A percentile compares a stretch with the other conserved stretches of the same genome.
Evolutionary conservation across 208 protist species (phyloP).

Genomic region (Trypanosoma vivax): DNA sequence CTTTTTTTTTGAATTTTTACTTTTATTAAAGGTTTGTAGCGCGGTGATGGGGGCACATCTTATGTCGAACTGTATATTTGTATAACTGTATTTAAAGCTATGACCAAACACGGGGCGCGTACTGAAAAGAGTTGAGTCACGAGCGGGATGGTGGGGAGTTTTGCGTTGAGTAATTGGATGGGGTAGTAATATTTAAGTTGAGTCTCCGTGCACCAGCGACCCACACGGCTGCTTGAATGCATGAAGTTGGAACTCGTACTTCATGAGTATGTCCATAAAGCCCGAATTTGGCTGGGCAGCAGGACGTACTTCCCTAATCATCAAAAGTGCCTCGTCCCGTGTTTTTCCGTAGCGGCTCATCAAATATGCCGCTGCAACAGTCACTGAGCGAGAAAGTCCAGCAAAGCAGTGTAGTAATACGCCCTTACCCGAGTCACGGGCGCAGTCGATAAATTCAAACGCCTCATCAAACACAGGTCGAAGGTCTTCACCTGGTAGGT

Average conservation of each 20-base stretch:
- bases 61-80: too few relatives aligned
- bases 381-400: conserved; percentile 83
- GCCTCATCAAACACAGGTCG: conserved; percentile 51
- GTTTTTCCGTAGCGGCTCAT: conserved; percentile 65
- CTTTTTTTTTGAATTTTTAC: too few relatives aligned
- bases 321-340: conserved; percentile 49
- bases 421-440: conserved; percentile 38
- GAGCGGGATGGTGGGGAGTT: too few relatives aligned
- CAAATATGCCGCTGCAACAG: conserved; percentile 76
- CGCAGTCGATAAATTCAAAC: conserved; percentile 78
- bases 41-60: too few relatives aligned
- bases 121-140: too few relatives aligned
- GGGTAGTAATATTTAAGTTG: too few relatives aligned
- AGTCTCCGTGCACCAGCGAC: too few relatives aligned
- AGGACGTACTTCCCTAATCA: conserved; percentile 59
- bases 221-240: background rate
- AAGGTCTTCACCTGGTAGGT: conserved; percentile 71
- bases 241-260: conserved; percentile 28
- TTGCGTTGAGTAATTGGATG: too few relatives aligned
- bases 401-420: conserved; percentile 89
- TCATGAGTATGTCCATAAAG: conserved; percentile 45
- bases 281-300: conserved; percentile 76
- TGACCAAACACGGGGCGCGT: too few relatives aligned
- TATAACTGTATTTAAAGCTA: too few relatives aligned
- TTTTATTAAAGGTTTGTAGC: too few relatives aligned